These are phyloP conservation scores for Saprolegnia parasitica DNA, from an alignment of 352 stramenopile genomes.

Conservation along the genomic window DNA sequence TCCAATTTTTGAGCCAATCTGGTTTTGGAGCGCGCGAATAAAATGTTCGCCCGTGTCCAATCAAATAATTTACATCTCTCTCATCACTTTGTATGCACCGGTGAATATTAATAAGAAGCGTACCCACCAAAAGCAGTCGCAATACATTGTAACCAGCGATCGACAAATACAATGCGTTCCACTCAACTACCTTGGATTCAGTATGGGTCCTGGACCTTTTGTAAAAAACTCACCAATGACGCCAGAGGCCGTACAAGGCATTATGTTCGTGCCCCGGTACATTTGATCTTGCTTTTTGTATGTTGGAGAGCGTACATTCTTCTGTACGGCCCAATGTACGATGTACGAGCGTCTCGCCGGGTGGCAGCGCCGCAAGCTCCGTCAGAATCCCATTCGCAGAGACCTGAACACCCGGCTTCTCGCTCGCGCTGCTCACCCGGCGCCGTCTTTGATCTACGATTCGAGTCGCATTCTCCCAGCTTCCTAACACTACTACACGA, in stretches of 20 bases:
- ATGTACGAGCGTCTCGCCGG: neutral
- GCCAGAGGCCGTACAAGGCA: neutral
- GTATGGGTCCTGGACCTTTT: neutral
- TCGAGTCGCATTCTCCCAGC: neutral
- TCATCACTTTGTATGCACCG: neutral
- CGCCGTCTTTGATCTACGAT: slow-evolving; percentile 1
- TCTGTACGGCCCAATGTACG: neutral
- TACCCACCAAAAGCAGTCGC: neutral
- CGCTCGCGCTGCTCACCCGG: neutral
- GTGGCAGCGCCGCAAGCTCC: neutral
- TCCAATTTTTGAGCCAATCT: neutral
- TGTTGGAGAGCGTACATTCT: neutral
- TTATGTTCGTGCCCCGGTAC: neutral
- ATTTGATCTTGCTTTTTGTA: neutral
- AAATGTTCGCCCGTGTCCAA: neutral
- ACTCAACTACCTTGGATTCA: neutral
- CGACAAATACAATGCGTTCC: neutral
- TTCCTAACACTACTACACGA: slow-evolving; percentile 1
- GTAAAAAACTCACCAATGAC: neutral
- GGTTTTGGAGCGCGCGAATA: neutral
- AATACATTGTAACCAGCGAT: neutral
- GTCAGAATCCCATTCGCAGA: slow-evolving; percentile 22
- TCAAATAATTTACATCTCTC: neutral
- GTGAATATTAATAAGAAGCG: neutral
- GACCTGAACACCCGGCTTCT: slow-evolving; percentile 1